These are phyloP conservation scores for Casuarina cunninghamiana DNA, from an alignment of 306 rosid species.

Conservation along the genomic window DNA sequence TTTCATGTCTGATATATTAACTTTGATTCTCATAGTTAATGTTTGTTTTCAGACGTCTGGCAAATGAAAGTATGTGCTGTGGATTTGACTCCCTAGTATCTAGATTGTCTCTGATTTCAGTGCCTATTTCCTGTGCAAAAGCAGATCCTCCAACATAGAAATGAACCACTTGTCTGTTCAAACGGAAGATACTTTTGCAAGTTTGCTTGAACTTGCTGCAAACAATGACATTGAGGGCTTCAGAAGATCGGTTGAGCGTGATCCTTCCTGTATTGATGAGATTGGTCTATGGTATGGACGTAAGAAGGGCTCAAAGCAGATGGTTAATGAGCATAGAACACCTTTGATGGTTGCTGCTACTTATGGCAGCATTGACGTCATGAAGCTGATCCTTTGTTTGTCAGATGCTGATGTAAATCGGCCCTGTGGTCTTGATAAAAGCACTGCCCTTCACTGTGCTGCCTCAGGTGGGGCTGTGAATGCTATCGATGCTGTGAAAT, in stretches of 20 bases:
- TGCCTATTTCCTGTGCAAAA: conserved; percentile 26
- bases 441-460: conserved; percentile 97
- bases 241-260: conserved; percentile 58
- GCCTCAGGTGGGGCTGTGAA: conserved; percentile 87
- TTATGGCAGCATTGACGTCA: conserved; percentile 77
- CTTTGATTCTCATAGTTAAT: conserved; percentile 4
- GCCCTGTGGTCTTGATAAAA: conserved; percentile 65
- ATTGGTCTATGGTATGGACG: conserved; percentile 89
- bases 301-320: conserved; percentile 74
- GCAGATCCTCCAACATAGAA: conserved; percentile 27
- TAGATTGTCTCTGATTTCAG: conserved; percentile 14
- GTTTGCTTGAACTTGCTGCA: conserved; percentile 87
- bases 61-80: conserved; percentile 60
- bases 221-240: conserved; percentile 74
- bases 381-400: conserved; percentile 63
- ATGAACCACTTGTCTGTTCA: conserved; percentile 79
- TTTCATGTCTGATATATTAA: background rate
- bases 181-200: conserved; percentile 74
- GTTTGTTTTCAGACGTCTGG: conserved; percentile 23
- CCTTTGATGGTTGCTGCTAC: conserved; percentile 96
- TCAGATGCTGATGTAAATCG: conserved; percentile 61
- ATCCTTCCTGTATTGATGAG: conserved; percentile 72
- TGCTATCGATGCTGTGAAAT: conserved; percentile 63
- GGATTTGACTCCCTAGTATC: conserved; percentile 47
- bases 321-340: conserved; percentile 78